These are phyloP conservation scores for Chalaropsis ovoidea DNA, from an alignment of 2,329 filamentous ascomycete genomes.

Conservation along the genomic window DNA sequence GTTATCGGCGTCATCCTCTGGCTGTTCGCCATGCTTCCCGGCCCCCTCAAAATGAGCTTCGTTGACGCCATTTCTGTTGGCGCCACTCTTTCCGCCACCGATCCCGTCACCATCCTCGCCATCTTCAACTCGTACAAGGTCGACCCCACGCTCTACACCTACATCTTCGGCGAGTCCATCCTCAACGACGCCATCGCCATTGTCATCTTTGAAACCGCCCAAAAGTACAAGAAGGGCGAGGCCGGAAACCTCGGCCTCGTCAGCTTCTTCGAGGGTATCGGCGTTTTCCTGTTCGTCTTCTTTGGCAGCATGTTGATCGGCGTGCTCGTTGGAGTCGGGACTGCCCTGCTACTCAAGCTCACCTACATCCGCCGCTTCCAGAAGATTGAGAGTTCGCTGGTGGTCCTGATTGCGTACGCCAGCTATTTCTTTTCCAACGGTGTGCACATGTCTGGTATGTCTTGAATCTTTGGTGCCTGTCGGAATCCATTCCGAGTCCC, in stretches of 20 bases:
- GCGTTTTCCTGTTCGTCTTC: conserved; percentile 91
- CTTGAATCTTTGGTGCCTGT: conserved; percentile 29
- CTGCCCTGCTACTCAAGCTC: conserved; percentile 83
- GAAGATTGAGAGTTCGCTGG: conserved; percentile 91
- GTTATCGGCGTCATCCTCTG: conserved; percentile 82
- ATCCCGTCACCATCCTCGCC: conserved; percentile 92
- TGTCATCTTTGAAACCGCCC: conserved; percentile 94
- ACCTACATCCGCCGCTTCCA: conserved; percentile 86
- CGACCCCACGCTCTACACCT: conserved; percentile 93
- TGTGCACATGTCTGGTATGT: conserved; percentile 80
- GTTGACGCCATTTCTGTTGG: conserved; percentile 95
- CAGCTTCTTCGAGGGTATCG: conserved; percentile 81
- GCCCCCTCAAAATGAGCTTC: conserved; percentile 76
- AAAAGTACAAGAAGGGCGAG: conserved; percentile 73
- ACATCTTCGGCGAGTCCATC: conserved; percentile 98
- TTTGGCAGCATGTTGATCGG: conserved; percentile 89
- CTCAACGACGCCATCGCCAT: conserved; percentile 97
- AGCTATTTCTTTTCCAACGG: conserved; percentile 98
- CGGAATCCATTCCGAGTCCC: not conserved
- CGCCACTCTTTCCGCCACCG: conserved; percentile 89
- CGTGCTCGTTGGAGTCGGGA: conserved; percentile 72
- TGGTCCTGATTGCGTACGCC: conserved; percentile 88
- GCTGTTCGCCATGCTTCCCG: conserved; percentile 76
- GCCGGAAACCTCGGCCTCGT: conserved; percentile 63
- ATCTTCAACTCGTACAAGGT: conserved; percentile 99